phyloP scores from a whole-genome alignment of 257 asterid species.

The Scutellaria galericulata region DNA sequence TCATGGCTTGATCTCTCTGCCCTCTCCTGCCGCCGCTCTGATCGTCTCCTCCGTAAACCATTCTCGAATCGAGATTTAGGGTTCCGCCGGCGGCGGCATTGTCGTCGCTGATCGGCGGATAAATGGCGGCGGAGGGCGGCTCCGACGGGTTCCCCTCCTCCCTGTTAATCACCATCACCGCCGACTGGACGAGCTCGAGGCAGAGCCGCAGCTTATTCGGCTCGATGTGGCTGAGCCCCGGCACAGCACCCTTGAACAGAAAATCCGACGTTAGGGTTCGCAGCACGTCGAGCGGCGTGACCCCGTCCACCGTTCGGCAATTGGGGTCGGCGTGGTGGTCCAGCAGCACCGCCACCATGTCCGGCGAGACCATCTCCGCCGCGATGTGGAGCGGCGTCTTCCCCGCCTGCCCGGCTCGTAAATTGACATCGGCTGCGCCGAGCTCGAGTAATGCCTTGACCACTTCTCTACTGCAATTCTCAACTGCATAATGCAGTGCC shows the following conservation, averaged over 20 bases:
- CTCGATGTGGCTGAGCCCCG: conserved; percentile 69
- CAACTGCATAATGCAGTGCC: conserved; percentile 83
- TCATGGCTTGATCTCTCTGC: conserved; percentile 47
- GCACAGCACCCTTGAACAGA: conserved; percentile 78
- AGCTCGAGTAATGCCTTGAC: conserved; percentile 81
- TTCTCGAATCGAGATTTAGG: conserved; percentile 61
- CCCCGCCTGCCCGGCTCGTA: conserved; percentile 80
- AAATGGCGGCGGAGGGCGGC: conserved; percentile 44
- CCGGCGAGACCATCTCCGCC: conserved; percentile 94
- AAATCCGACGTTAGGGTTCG: conserved; percentile 96
- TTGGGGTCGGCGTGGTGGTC: conserved; percentile 95
- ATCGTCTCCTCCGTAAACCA: conserved; percentile 57
- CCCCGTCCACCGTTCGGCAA: conserved; percentile 77
- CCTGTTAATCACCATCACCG: conserved; percentile 80
- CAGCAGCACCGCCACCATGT: conserved; percentile 86
- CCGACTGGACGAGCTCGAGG: conserved; percentile 83
- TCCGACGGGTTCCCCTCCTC: conserved; percentile 68
- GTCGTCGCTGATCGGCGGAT: conserved; percentile 56
- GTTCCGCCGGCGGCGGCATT: conserved; percentile 25
- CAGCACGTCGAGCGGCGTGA: conserved; percentile 78
- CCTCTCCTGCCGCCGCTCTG: conserved; percentile 31
- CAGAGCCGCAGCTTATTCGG: conserved; percentile 88
- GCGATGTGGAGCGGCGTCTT: conserved; percentile 85
- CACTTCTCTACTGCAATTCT: conserved; percentile 78
- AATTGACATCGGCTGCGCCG: conserved; percentile 89